These are phyloP conservation scores for Colletotrichum plurivorum DNA, from an alignment of 2,329 filamentous ascomycete species.

Conservation along the genomic window DNA sequence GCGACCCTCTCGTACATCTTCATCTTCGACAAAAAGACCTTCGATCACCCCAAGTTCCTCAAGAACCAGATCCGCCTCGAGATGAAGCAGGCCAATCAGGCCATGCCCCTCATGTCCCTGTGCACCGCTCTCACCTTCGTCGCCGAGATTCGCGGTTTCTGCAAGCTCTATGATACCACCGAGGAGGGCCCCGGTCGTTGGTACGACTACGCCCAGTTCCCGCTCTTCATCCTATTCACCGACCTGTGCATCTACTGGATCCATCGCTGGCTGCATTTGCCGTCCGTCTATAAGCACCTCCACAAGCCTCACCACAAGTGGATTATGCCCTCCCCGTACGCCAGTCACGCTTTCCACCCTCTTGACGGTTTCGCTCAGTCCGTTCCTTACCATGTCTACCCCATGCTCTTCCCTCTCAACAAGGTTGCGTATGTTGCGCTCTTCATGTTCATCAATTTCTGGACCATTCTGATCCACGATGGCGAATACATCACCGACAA, in stretches of 20 bases:
- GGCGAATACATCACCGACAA: slow-evolving; percentile 94
- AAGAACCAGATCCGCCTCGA: slow-evolving; percentile 93
- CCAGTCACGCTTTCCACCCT: slow-evolving; percentile 95
- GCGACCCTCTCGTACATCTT: slow-evolving; percentile 88
- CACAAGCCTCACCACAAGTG: slow-evolving; percentile 99
- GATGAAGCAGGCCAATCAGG: slow-evolving; percentile 81
- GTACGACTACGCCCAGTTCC: slow-evolving; percentile 89
- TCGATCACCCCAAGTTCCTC: slow-evolving; percentile 93
- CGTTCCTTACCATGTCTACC: slow-evolving; percentile 92
- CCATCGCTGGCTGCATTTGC: slow-evolving; percentile 88
- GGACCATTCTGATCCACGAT: slow-evolving; percentile 97
- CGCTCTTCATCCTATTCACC: slow-evolving; percentile 89
- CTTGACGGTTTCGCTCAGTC: slow-evolving; percentile 92
- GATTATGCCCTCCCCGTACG: slow-evolving; percentile 98
- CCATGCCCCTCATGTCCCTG: slow-evolving; percentile 87
- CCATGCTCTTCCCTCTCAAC: slow-evolving; percentile 92
- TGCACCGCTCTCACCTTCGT: slow-evolving; percentile 88
- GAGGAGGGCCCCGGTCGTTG: slow-evolving; percentile 81
- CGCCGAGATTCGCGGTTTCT: slow-evolving; percentile 85
- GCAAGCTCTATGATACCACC: slow-evolving; percentile 87
- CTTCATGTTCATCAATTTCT: slow-evolving; percentile 95
- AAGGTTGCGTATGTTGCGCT: slow-evolving; percentile 89
- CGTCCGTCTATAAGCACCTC: slow-evolving; percentile 84
- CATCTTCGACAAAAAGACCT: slow-evolving; percentile 91
- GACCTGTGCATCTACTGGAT: slow-evolving; percentile 94